phyloP scores from a whole-genome alignment of 2,329 filamentous ascomycete genomes.

The Mollisiaceae sp. region DNA sequence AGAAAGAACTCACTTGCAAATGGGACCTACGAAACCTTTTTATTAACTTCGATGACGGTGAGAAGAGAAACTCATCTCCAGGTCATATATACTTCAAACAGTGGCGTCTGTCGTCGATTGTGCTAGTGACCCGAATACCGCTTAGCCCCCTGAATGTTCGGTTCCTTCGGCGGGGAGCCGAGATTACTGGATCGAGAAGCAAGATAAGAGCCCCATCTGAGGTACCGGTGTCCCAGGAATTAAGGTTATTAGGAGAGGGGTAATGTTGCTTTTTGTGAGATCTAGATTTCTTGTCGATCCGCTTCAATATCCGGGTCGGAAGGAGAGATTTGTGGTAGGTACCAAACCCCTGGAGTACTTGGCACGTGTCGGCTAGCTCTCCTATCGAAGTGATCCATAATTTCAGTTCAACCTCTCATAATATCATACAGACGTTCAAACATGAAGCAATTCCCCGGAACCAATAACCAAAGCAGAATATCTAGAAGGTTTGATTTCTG shows the following conservation, averaged over 20 bases:
- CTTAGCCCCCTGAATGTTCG: conserved; percentile 11
- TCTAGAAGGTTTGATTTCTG: not conserved
- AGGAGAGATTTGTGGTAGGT: not conserved
- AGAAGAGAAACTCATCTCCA: conserved; percentile 17
- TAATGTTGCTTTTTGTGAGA: conserved; percentile 7
- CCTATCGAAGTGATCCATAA: not conserved
- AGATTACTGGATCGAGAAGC: conserved; percentile 13
- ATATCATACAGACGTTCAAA: not conserved
- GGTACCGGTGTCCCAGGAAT: not conserved
- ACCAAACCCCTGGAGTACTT: not conserved
- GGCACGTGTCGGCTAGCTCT: not conserved
- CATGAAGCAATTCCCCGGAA: no score
- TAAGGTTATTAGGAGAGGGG: conserved; percentile 2
- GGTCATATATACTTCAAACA: conserved; percentile 20
- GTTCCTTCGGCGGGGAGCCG: conserved; percentile 20
- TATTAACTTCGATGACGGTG: not conserved
- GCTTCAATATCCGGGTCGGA: not conserved
- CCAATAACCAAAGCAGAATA: no score
- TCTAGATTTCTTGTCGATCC: not conserved
- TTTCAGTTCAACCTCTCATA: not conserved
- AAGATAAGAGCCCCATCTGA: not conserved
- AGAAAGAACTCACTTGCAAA: conserved; percentile 8
- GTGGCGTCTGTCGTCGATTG: conserved; percentile 13
- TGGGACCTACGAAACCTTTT: not conserved
- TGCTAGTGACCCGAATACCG: not conserved